These are phyloP conservation scores for Blastobotrys proliferans DNA, from an alignment of 1,139 yeast species.

Conservation along the genomic window DNA sequence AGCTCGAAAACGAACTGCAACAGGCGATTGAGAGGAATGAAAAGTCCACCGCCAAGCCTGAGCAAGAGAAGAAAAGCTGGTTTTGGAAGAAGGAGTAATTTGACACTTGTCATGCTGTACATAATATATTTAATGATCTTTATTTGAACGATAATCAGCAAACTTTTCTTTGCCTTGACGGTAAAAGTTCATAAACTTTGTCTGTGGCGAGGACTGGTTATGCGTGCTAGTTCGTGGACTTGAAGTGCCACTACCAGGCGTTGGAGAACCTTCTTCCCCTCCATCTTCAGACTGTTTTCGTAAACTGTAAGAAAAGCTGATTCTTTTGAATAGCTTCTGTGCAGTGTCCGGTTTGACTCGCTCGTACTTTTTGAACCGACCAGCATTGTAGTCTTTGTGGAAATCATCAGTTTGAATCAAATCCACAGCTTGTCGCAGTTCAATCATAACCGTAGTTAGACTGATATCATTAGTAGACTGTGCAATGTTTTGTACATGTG, in stretches of 20 bases:
- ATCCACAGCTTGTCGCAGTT: slow-evolving; percentile 60
- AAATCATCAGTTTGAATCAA: slow-evolving; percentile 47
- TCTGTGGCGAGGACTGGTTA: slow-evolving; percentile 6
- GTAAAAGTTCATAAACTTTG: slow-evolving; percentile 24
- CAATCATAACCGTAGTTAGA: slow-evolving; percentile 46
- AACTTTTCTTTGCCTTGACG: slow-evolving; percentile 23
- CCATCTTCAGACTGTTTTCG: slow-evolving; percentile 3
- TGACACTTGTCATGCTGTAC: background rate
- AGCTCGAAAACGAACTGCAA: slow-evolving; percentile 4
- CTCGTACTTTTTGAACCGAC: slow-evolving; percentile 56
- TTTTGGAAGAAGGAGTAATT: background rate
- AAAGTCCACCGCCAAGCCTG: background rate
- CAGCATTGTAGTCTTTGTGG: slow-evolving; percentile 45
- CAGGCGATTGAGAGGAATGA: slow-evolving; percentile 5
- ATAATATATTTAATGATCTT: background rate
- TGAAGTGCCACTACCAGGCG: slow-evolving; percentile 8
- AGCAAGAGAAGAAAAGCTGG: background rate
- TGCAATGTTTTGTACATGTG: slow-evolving; percentile 43
- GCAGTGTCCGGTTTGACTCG: slow-evolving; percentile 61
- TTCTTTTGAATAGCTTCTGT: slow-evolving; percentile 44
- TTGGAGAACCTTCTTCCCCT: background rate
- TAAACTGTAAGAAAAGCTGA: slow-evolving; percentile 20
- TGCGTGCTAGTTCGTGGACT: slow-evolving; percentile 10
- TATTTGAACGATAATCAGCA: slow-evolving; percentile 14
- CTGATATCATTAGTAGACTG: slow-evolving; percentile 32